These are phyloP conservation scores for Phragmites australis DNA, from an alignment of 176 grass and related monocot genomes.

Conservation along the genomic window DNA sequence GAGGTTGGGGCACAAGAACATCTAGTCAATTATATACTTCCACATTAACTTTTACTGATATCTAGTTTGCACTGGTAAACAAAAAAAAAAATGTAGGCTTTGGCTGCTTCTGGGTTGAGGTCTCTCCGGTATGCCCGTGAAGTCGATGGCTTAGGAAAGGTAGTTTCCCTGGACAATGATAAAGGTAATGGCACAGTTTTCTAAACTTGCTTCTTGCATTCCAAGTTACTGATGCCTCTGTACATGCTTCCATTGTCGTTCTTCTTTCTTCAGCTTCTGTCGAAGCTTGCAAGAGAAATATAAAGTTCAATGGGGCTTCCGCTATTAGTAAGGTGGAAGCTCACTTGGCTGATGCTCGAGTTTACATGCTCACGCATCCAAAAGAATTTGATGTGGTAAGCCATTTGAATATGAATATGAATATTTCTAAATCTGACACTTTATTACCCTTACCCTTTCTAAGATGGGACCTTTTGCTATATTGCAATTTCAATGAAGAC, in stretches of 20 bases:
- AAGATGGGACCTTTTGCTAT: background rate
- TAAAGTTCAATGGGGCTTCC: constrained; percentile 81
- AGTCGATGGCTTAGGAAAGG: constrained; percentile 71
- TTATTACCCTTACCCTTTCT: constrained; percentile 1
- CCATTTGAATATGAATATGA: constrained; percentile 34
- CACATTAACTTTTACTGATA: constrained; percentile 11
- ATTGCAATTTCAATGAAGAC: background rate
- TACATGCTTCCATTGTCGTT: constrained; percentile 13
- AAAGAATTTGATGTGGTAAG: constrained; percentile 99
- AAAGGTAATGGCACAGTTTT: constrained; percentile 55
- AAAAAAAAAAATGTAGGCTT: constrained; percentile 60
- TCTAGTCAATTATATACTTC: constrained; percentile 11
- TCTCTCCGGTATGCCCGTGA: constrained; percentile 85
- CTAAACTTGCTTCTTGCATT: constrained; percentile 18
- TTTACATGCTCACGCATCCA: constrained; percentile 97
- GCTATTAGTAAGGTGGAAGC: constrained; percentile 80
- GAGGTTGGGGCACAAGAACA: background rate
- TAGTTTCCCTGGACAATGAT: constrained; percentile 91
- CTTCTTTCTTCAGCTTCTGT: constrained; percentile 72
- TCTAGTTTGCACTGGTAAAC: constrained; percentile 26
- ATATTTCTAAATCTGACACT: constrained; percentile 17
- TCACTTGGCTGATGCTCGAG: constrained; percentile 88
- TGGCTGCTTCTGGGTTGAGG: constrained; percentile 91
- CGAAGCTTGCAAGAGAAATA: constrained; percentile 89
- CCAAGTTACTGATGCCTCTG: background rate